These are phyloP conservation scores for Hyaloscypha finlandica DNA, from an alignment of 495 filamentous ascomycete genomes.

Conservation along the genomic window DNA sequence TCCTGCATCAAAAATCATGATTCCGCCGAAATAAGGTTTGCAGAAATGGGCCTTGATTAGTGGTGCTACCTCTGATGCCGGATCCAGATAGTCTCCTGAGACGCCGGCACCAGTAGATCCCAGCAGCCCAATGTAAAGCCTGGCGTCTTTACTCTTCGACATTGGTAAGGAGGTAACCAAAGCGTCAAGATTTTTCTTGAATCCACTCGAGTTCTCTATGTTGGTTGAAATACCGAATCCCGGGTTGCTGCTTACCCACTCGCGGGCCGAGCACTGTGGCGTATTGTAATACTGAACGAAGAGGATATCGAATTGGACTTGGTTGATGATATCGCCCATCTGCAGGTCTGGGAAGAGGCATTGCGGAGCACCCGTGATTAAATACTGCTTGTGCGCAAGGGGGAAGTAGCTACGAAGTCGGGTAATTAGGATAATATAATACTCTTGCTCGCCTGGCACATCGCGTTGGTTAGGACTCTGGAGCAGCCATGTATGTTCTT, in stretches of 20 bases:
- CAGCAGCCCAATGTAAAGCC: conserved; percentile 45
- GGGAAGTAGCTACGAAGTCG: conserved; percentile 45
- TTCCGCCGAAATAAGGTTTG: conserved; percentile 62
- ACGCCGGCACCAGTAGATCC: conserved; percentile 31
- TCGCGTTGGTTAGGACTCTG: conserved; percentile 19
- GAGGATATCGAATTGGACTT: conserved; percentile 60
- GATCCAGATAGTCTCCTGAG: conserved; percentile 24
- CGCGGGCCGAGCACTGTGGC: conserved; percentile 52
- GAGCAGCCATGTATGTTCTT: not conserved
- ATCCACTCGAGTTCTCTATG: not conserved
- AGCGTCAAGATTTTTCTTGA: conserved; percentile 29
- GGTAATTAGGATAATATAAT: conserved; percentile 47
- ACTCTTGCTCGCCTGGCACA: conserved; percentile 38
- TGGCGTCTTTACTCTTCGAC: conserved; percentile 40
- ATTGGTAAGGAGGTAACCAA: conserved; percentile 38
- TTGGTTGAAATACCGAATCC: not conserved
- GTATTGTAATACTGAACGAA: conserved; percentile 64
- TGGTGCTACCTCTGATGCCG: conserved; percentile 46
- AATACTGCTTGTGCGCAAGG: conserved; percentile 46
- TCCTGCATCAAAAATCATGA: conserved; percentile 75
- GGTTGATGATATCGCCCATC: conserved; percentile 55
- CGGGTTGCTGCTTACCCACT: conserved; percentile 38
- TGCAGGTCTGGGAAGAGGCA: conserved; percentile 55
- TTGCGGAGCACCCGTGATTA: conserved; percentile 59
- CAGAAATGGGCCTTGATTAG: conserved; percentile 53